Percentiles rank a stretch among this genome's conserved stretches.
These are phyloP conservation scores for Uncinocarpus reesii DNA, from an alignment of 2,329 filamentous ascomycete genomes.

Conservation along the genomic window DNA sequence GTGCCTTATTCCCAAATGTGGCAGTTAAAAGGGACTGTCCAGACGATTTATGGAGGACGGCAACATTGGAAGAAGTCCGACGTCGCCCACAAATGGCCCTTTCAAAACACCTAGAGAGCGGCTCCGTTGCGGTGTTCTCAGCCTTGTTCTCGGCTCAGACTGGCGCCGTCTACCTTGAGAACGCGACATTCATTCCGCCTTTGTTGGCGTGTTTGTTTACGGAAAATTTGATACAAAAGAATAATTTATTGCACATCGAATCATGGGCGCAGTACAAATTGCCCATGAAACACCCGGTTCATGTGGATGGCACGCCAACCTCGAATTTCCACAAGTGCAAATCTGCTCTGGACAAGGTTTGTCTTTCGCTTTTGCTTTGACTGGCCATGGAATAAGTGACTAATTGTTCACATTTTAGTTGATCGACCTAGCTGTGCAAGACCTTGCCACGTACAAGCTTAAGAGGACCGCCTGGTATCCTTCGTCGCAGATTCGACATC, in stretches of 20 bases:
- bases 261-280: background rate
- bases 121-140: background rate
- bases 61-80: background rate
- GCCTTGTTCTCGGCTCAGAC: background rate
- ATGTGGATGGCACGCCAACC: background rate
- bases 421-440: background rate
- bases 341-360: background rate
- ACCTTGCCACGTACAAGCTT: background rate
- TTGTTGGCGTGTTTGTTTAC: constrained; percentile 8
- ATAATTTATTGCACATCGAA: background rate
- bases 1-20: constrained; percentile 40
- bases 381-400: background rate
- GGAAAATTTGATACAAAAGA: background rate
- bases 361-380: background rate
- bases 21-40: constrained; percentile 19
- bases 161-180: background rate
- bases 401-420: background rate
- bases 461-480: background rate
- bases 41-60: background rate
- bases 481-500: background rate
- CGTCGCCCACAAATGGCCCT: background rate
- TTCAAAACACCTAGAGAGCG: background rate
- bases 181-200: background rate
- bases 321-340: background rate
- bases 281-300: background rate